Percentiles rank a stretch among this genome's conserved stretches.
Evolutionary conservation across 2,329 filamentous ascomycete genomes (phyloP).

Genomic region (Aspergillus arachidicola): DNA sequence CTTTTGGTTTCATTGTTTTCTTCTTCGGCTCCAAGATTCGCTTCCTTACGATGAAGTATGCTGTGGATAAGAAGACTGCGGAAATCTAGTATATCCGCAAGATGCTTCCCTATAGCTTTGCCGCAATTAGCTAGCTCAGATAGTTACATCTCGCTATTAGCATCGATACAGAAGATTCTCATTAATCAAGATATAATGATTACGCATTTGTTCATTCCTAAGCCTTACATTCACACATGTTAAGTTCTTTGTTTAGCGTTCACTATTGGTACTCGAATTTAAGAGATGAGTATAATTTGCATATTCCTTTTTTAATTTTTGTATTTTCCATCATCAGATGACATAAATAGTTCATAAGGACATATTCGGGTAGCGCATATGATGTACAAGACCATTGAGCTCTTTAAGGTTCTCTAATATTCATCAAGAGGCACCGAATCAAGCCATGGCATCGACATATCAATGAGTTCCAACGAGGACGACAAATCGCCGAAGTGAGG

Average conservation of each 20-base stretch:
- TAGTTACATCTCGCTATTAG: neutral
- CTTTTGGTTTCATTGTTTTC: neutral
- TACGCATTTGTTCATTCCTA: too few relatives aligned
- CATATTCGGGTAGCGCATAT: too few relatives aligned
- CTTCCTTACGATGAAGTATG: neutral
- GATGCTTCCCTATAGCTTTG: neutral
- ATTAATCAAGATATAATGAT: too few relatives aligned
- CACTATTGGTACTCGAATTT: too few relatives aligned
- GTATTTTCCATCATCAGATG: too few relatives aligned
- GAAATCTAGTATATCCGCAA: neutral
- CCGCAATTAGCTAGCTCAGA: neutral
- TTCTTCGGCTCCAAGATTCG: neutral
- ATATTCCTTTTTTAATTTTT: too few relatives aligned
- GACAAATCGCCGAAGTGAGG: neutral
- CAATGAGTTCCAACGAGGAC: neutral
- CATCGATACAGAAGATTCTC: too few relatives aligned
- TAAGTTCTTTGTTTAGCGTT: too few relatives aligned
- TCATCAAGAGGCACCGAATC: neutral
- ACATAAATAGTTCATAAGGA: too few relatives aligned
- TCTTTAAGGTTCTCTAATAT: neutral
- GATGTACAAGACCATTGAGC: too few relatives aligned
- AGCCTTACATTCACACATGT: too few relatives aligned
- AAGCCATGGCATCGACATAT: neutral
- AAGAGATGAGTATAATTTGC: too few relatives aligned
- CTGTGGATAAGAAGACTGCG: neutral